Evolutionary conservation across 2,329 filamentous ascomycete genomes (phyloP), one percentile per base, ranked within the genome.

Genomic region (Pseudocercospora ulei): DNA sequence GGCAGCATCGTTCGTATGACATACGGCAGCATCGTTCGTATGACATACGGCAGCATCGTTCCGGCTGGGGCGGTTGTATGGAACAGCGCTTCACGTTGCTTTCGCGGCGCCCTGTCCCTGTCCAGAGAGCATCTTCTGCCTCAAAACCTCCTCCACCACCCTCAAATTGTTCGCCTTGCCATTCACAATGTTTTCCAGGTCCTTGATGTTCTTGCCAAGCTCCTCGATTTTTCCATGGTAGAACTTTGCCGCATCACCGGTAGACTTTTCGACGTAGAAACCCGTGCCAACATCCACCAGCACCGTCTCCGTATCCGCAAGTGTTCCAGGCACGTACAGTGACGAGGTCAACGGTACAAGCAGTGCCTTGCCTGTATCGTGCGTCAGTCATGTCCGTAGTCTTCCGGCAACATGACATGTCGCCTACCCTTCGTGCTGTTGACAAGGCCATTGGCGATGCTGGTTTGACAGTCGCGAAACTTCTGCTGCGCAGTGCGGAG

Each of bases 321-420:
- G 69, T 24, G 73, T 78, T 19, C 88, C 92, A 16, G 82, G 81
- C 9, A 98, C 88, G 63, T 98, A 98, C 18, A 98, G 73, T 1
- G 87, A 95, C 54, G 83, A 90, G 7, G 90, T 98, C 46, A 98
- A 66, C 0, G 92, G 90, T n/a, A 98, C 85, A 12, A 98, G 74
- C 31, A 96, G 80, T 5, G 68, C 65, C 54, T 72, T 74, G 64
- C 69, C 62, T 75, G 41, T 17, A 18, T 11, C n/a, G 5, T 9
- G 20, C 41, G 36, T 44, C 7, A 41, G 29, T 13, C 20, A 14
- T 14, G 23, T 19, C 13, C n/a, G n/a, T n/a, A n/a, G n/a, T n/a
- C 8, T 13, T 5, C 22, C 37, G 31, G 28, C 17, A 7, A 13
- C 7, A 3, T 12, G 7, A 7, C 16, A 33, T 11, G n/a, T 13